phyloP scores from a whole-genome alignment of 169 alveolate species.

The Plasmodium gonderi region DNA sequence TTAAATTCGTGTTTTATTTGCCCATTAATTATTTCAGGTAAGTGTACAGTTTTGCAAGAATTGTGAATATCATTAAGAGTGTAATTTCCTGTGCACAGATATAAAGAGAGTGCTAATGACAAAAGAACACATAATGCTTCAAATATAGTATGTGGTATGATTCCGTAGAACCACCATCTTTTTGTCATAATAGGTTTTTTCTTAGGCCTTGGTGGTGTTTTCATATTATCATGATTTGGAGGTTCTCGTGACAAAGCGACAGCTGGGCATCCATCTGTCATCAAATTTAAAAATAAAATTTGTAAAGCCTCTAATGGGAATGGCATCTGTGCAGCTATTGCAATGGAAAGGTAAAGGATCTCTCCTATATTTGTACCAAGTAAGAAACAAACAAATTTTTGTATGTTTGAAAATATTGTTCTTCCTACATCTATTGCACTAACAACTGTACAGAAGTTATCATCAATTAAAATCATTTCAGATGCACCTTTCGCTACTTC shows the following conservation, averaged over 20 bases:
- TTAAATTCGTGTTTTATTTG: slow-evolving; percentile 55
- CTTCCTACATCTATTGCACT: slow-evolving; percentile 99
- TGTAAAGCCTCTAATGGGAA: slow-evolving; percentile 93
- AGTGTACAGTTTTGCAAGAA: slow-evolving; percentile 80
- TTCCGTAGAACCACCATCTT: slow-evolving; percentile 93
- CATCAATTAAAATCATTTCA: slow-evolving; percentile 99
- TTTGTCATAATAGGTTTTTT: slow-evolving; percentile 92
- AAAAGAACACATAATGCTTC: slow-evolving; percentile 90
- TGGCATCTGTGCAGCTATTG: slow-evolving; percentile 88
- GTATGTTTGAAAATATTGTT: slow-evolving; percentile 94
- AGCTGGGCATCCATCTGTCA: slow-evolving; percentile 95
- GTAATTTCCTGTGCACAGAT: slow-evolving; percentile 88
- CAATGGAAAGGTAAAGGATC: slow-evolving; percentile 87
- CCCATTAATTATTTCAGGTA: slow-evolving; percentile 29
- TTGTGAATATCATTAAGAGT: slow-evolving; percentile 79
- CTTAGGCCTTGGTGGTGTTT: slow-evolving; percentile 90
- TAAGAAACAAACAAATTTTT: slow-evolving; percentile 93
- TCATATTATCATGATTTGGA: slow-evolving; percentile 90
- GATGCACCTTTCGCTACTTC: slow-evolving; percentile 99
- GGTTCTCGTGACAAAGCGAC: slow-evolving; percentile 95
- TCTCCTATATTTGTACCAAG: slow-evolving; percentile 95
- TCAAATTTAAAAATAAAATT: slow-evolving; percentile 90
- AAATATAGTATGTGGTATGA: slow-evolving; percentile 91
- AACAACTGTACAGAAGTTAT: slow-evolving; percentile 98
- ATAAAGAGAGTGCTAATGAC: slow-evolving; percentile 88